A percentile compares a stretch with the other conserved stretches of the same genome.
These are phyloP conservation scores for Mycena polygramma DNA, from an alignment of 768 basidiomycete species.

Conservation along the genomic window DNA sequence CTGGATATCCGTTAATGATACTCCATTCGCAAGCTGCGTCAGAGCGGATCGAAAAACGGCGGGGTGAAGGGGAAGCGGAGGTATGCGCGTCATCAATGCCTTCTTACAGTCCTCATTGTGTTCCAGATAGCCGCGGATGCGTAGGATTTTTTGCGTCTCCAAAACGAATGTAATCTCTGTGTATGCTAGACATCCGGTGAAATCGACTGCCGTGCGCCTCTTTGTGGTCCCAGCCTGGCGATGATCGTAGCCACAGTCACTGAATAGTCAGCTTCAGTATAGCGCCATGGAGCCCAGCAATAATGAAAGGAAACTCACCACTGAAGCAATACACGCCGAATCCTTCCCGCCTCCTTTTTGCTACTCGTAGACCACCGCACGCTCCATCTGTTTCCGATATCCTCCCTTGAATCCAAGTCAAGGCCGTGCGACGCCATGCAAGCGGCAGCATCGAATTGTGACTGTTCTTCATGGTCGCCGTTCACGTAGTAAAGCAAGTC, in stretches of 20 bases:
- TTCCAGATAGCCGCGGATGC: not conserved
- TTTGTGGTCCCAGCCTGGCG: not conserved
- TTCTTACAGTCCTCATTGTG: not conserved
- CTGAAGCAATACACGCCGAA: slow-evolving; percentile 14
- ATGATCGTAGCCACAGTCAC: slow-evolving; percentile 10
- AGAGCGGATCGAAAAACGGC: not conserved
- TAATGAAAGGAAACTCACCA: slow-evolving; percentile 1
- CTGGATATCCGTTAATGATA: not conserved
- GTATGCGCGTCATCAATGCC: not conserved
- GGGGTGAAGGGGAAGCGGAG: not conserved
- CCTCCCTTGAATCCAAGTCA: slow-evolving; percentile 11
- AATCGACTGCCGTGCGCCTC: not conserved
- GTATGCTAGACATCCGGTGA: not conserved
- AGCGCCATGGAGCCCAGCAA: no score
- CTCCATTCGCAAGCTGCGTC: not conserved
- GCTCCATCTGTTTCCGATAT: slow-evolving; percentile 16
- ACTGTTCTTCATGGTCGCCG: slow-evolving; percentile 1
- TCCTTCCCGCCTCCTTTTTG: not conserved
- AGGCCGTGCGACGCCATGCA: slow-evolving; percentile 13
- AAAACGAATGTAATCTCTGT: not conserved
- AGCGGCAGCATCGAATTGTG: slow-evolving; percentile 10
- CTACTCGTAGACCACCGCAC: slow-evolving; percentile 14
- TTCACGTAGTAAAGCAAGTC: not conserved
- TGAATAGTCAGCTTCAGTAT: not conserved
- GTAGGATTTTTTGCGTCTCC: slow-evolving; percentile 2